Evolutionary conservation across 257 asterid genomes (phyloP), one percentile per base, ranked within the genome.

Genomic region (Misopates orontium): DNA sequence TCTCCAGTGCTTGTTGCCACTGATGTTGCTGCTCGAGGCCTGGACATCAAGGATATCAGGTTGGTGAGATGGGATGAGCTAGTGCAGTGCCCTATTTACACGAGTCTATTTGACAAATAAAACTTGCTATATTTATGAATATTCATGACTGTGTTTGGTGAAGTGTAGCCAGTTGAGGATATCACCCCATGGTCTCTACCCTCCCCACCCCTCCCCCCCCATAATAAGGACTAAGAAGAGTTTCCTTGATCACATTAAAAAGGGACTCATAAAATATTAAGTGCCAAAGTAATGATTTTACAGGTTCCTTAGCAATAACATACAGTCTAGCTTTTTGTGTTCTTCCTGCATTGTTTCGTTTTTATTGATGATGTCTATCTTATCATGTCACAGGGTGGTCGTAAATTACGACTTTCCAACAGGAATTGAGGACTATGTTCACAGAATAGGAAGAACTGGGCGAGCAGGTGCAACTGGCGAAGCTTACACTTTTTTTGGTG

Each of bases 391-490:
- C 87, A 94, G 99, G 87, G 90, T 94, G 56, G 99, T 94, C 75
- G 44, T 94, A 75, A 90, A 94, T 71, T 94, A 74, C 48, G 99
- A 94, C 82, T 94, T 94, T 74, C 99, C 99, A 12, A 88, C 77
- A 1, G 99, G 99, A 56, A 67, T 94, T 60, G 99, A 94, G 84
- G 98, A 90, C 78, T 94, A 94, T 60, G 99, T 94, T 64, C 99
- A 94, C 86, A 85, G 99, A 71, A 88, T 94, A n/a, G 99, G 99
- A 76, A 94, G 99, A 80, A 94, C 99, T 4, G 99, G 99, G 25
- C 84, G 99, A 48, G 99, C 98, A 1, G 99, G 99, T 62, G 99
- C 99, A 18, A 86, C 96, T 50, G 99, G 99, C 15, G 71, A 77
- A 57, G 95, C 99, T 8, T 84, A 82, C 47, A 88, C 99, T 9